Percentiles rank a stretch among this genome's conserved stretches.
phyloP scores from a whole-genome alignment of 768 basidiomycete species.

The Auriculariales sp. region DNA sequence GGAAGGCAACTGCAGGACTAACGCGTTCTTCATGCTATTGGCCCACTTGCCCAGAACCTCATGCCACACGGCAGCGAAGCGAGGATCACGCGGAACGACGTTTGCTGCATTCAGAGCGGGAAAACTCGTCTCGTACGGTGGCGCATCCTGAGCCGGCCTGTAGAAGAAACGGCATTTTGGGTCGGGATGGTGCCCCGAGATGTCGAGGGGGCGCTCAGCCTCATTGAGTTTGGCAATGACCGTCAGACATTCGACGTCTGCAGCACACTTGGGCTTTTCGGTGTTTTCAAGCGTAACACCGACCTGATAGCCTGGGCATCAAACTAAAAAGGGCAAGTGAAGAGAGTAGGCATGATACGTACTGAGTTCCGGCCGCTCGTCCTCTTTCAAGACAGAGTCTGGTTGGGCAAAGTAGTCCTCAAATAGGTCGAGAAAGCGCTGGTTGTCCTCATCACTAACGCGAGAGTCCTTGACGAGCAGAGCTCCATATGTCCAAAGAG shows the following conservation, averaged over 20 bases:
- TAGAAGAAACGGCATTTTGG: slow-evolving; percentile 94
- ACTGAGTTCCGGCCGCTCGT: slow-evolving; percentile 63
- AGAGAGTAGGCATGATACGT: too few relatives aligned
- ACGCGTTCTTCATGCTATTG: slow-evolving; percentile 76
- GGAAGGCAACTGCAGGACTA: slow-evolving; percentile 16
- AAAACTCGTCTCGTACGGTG: slow-evolving; percentile 67
- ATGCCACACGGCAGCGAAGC: slow-evolving; percentile 50
- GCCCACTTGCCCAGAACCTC: slow-evolving; percentile 79
- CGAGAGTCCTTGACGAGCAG: slow-evolving; percentile 75
- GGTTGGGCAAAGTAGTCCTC: slow-evolving; percentile 90
- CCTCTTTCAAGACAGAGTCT: slow-evolving; percentile 41
- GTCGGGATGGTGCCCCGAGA: slow-evolving; percentile 65
- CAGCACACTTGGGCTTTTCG: slow-evolving; percentile 79
- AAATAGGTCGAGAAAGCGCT: slow-evolving; percentile 69
- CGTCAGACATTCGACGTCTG: slow-evolving; percentile 64
- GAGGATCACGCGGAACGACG: slow-evolving; percentile 53
- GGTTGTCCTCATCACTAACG: slow-evolving; percentile 71
- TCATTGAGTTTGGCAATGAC: slow-evolving; percentile 68
- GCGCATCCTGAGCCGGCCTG: slow-evolving; percentile 49
- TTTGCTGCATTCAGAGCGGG: slow-evolving; percentile 70
- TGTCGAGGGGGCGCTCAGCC: slow-evolving; percentile 72
- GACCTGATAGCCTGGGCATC: slow-evolving; percentile 55
- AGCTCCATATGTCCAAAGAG: slow-evolving; percentile 74
- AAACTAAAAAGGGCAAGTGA: background rate
- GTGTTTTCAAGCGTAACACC: slow-evolving; percentile 95